Evolutionary conservation across 2,329 filamentous ascomycete species (phyloP), one percentile per base, ranked within the genome.

Genomic region (Phialophora verrucosa): DNA sequence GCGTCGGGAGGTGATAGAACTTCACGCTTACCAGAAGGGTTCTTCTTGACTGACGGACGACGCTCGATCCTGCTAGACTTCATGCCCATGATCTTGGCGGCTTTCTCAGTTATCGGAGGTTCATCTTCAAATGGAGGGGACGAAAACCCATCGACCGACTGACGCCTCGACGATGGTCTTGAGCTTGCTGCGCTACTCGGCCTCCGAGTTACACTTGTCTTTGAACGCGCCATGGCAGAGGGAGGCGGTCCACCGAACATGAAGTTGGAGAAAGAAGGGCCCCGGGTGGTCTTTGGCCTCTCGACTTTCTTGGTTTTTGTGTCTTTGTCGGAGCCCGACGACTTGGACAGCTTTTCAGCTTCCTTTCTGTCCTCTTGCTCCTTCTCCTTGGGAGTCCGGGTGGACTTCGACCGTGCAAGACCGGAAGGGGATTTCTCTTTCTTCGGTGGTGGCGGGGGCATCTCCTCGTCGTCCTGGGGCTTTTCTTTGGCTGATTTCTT

Each of bases 71-170:
- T 83, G 31, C 81, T 76, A 64, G 77, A 78, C 67, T 77, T 81
- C 66, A 86, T 78, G 71, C 81, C 93, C 87, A 95, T 87, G 60
- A 94, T 79, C 77, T 89, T 93, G 35, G 91, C 91, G 31, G 91
- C 92, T 78, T 96, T 96, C 54, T 87, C 84, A 7, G 89, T 85
- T 74, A 92, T 84, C 59, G 87, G 85, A 2, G 84, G 83, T 50
- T 83, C 80, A 35, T 90, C 87, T 32, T 93, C 91, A 1, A 90
- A 87, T 8, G 91, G 90, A 3, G 91, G 91, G 23, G 91, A 91
- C 54, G 86, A 83, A 67, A 93, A 81, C 7, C 88, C 90, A 69
- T 92, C 90, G 17, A 90, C 78, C 0, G 91, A 90, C 68, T 88
- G 84, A 44, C 90, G 88, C 63, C 90, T 86, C 61, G 91, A 90